Base-by-base conservation (phyloP, 495 filamentous ascomycete species). In the Mycothermus thermophilus region DNA sequence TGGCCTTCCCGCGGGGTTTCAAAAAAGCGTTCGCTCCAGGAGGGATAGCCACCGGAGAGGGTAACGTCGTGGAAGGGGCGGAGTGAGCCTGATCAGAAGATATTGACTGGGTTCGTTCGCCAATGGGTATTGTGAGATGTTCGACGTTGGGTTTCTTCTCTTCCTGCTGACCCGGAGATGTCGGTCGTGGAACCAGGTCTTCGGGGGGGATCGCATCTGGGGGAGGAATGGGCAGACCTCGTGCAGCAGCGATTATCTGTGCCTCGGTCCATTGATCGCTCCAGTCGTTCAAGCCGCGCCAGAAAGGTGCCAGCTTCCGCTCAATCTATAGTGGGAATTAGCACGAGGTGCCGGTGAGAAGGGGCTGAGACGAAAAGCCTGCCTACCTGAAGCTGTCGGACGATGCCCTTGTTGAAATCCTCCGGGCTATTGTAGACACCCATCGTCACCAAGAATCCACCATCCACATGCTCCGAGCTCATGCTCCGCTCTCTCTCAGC, bases 401-500 rank as follows among this genome's bases (percentile, higher is more conserved):
- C 90, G 20, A 87, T 67, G 26, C 66, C 63, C 52, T 96, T 95
- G 60, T 76, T 93, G 51, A 85, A 97, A 55, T 97, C 90, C 55
- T 97, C 90, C 12, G 75, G 64, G 3, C 88, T 83, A 5, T 80
- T 86, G 51, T 97, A 97, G 25, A 85, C 79, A 16, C 90, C 90
- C 55, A 93, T 76, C 0, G 90, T 97, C 25, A 96, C 90, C 19
- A 96, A 60, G 61, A 80, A 96, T 19, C 90, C 90, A 20, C 90
- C 90, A 63, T 96, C 90, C 19, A 94, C 80, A 56, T 84, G 73
- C 47, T 96, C 90, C 44, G 95, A 88, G 44, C 68, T 79, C 64
- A 96, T 80, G 54, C 90, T 97, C 52, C 83, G 69, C 58, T 94
- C 88, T 18, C 87, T 69, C 53, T 97, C 90, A 52, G 80, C 83